phyloP scores from a whole-genome alignment of 2,329 filamentous ascomycete species.

The Trichoderma cornu-damae region DNA sequence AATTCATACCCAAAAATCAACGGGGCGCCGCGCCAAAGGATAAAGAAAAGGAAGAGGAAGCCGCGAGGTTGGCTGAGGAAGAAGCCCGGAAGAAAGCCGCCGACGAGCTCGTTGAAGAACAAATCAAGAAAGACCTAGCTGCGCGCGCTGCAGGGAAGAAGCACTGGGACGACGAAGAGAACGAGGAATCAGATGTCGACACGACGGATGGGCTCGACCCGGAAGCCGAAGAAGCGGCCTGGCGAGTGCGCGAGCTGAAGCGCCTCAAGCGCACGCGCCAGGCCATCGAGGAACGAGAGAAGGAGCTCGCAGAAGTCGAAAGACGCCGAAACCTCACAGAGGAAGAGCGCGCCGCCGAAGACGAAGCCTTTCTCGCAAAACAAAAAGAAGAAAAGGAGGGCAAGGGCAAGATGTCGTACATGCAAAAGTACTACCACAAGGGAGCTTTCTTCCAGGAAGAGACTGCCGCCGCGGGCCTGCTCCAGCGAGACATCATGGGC shows the following conservation, averaged over 20 bases:
- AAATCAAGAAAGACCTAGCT: slow-evolving; percentile 75
- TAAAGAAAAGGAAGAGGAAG: slow-evolving; percentile 33
- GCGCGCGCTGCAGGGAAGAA: slow-evolving; percentile 71
- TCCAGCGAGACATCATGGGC: slow-evolving; percentile 81
- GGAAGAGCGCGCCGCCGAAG: slow-evolving; percentile 81
- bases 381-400: slow-evolving; percentile 76
- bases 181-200: slow-evolving; percentile 70
- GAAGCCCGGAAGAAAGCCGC: slow-evolving; percentile 63
- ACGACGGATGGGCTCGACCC: slow-evolving; percentile 84
- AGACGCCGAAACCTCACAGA: slow-evolving; percentile 78
- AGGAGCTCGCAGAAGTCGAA: slow-evolving; percentile 83
- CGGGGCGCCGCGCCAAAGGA: slow-evolving; percentile 37
- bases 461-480: slow-evolving; percentile 66
- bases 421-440: slow-evolving; percentile 97
- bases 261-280: slow-evolving; percentile 83
- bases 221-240: slow-evolving; percentile 82
- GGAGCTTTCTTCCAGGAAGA: slow-evolving; percentile 93
- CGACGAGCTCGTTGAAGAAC: slow-evolving; percentile 79
- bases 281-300: slow-evolving; percentile 76
- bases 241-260: slow-evolving; percentile 87
- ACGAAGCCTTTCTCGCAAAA: slow-evolving; percentile 67
- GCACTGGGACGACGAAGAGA: slow-evolving; percentile 78
- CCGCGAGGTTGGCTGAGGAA: slow-evolving; percentile 45
- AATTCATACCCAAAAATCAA: slow-evolving; percentile 57
- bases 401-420: slow-evolving; percentile 76